phyloP scores from a whole-genome alignment of 345 rosid genomes.

The Psidium guajava region DNA sequence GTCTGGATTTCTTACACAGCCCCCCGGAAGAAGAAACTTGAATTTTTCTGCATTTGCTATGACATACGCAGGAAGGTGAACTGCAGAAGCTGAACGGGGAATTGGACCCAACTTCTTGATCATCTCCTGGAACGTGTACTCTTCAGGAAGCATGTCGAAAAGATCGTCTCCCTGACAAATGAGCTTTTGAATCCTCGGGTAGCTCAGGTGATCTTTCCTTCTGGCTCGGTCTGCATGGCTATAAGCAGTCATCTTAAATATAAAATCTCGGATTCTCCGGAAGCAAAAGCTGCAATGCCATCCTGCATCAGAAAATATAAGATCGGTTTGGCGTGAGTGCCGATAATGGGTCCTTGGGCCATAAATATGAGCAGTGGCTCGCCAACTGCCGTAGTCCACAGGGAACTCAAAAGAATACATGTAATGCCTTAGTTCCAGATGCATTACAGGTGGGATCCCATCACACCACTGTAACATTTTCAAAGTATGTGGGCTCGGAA shows the following conservation, averaged over 20 bases:
- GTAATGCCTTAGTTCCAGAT: constrained; percentile 70
- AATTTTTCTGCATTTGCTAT: constrained; percentile 66
- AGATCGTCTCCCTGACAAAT: constrained; percentile 71
- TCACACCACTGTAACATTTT: constrained; percentile 77
- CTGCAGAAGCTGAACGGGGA: constrained; percentile 73
- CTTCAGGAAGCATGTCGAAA: constrained; percentile 88
- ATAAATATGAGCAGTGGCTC: constrained; percentile 49
- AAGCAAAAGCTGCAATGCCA: constrained; percentile 98
- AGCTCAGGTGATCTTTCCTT: constrained; percentile 31
- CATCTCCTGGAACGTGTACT: constrained; percentile 63
- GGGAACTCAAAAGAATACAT: constrained; percentile 89
- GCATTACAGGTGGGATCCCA: constrained; percentile 54
- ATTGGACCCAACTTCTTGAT: constrained; percentile 78
- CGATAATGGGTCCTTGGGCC: constrained; percentile 44
- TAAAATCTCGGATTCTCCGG: constrained; percentile 47
- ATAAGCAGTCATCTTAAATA: constrained; percentile 82
- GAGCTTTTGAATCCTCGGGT: constrained; percentile 46
- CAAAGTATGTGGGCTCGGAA: constrained; percentile 78
- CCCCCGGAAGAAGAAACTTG: constrained; percentile 86
- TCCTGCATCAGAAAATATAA: constrained; percentile 74
- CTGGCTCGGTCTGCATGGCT: constrained; percentile 89
- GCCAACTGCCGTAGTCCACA: constrained; percentile 84
- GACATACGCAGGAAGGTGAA: constrained; percentile 78
- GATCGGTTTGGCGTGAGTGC: constrained; percentile 59
- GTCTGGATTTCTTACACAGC: constrained; percentile 38